Percentiles rank a stretch among this genome's conserved stretches.
Conservation (phyloP, 805 yeast genomes). For the Teunomyces pallodes region DNA sequence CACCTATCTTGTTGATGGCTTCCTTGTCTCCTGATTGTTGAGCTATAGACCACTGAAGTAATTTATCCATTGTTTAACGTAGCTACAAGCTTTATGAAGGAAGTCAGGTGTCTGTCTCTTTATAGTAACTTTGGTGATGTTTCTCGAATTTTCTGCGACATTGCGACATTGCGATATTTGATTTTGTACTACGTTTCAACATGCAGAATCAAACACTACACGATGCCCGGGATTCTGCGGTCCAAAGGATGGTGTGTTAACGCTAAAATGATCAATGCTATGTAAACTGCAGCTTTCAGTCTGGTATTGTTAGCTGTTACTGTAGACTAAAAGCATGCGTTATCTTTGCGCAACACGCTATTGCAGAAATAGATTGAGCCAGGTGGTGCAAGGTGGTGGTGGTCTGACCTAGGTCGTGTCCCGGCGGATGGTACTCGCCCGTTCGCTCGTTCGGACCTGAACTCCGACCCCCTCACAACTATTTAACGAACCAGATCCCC, state of each 20-base stretch:
- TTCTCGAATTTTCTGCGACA: conserved; percentile 6
- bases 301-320: background rate
- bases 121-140: background rate
- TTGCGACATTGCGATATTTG: background rate
- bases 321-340: background rate
- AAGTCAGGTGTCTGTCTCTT: background rate
- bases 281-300: no score
- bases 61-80: conserved; percentile 66
- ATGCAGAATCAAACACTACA: background rate
- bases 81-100: background rate
- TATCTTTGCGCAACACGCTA: background rate
- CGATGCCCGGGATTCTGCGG: background rate
- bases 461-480: conserved; percentile 3
- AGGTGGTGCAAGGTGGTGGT: background rate
- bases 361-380: background rate
- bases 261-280: no score
- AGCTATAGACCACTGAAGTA: conserved; percentile 89
- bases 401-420: conserved; percentile 3
- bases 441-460: background rate
- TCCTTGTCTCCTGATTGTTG: conserved; percentile 71
- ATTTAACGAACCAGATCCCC: conserved; percentile 2
- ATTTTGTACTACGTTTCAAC: background rate
- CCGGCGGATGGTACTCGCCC: conserved; percentile 5
- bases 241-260: conserved; percentile 1
- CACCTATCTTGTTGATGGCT: conserved; percentile 59